Percentiles rank a stretch among this genome's conserved stretches.
Evolutionary conservation across 148 eudicot species (phyloP).

Genomic region (Silene conica): DNA sequence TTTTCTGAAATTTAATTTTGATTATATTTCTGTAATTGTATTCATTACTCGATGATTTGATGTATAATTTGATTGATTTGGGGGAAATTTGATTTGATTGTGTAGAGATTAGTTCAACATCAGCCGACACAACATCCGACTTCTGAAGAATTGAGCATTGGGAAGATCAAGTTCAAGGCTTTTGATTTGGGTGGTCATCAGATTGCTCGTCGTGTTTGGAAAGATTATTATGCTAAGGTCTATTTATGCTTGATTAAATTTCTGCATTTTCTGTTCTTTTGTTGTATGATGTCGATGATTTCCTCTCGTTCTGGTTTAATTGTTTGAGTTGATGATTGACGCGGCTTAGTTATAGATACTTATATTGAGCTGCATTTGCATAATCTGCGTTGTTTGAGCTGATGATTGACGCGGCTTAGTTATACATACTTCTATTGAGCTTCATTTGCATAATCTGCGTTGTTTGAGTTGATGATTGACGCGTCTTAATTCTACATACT

Average conservation of each 20-base stretch:
- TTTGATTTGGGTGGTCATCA: constrained; percentile 80
- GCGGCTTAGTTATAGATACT: neutral
- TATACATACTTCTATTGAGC: no score
- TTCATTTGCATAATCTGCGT: neutral
- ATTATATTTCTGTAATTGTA: neutral
- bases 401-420: no score
- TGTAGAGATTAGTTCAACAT: constrained; percentile 64
- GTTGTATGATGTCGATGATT: neutral
- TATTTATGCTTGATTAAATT: neutral
- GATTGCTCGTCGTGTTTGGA: constrained; percentile 75
- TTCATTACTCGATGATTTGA: neutral
- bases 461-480: neutral
- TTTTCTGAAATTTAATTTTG: neutral
- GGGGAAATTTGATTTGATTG: neutral
- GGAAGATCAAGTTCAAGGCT: constrained; percentile 66
- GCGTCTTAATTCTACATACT: neutral
- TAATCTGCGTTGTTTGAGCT: no score
- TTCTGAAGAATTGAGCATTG: constrained; percentile 69
- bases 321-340: neutral
- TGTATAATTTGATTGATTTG: neutral
- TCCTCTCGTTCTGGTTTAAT: neutral
- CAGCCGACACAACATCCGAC: constrained; percentile 75
- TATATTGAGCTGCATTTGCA: neutral
- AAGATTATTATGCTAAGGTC: constrained; percentile 69
- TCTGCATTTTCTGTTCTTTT: neutral